phyloP scores from a whole-genome alignment of 1,139 yeast species.

The Kurtzmaniella quercitrusa region DNA sequence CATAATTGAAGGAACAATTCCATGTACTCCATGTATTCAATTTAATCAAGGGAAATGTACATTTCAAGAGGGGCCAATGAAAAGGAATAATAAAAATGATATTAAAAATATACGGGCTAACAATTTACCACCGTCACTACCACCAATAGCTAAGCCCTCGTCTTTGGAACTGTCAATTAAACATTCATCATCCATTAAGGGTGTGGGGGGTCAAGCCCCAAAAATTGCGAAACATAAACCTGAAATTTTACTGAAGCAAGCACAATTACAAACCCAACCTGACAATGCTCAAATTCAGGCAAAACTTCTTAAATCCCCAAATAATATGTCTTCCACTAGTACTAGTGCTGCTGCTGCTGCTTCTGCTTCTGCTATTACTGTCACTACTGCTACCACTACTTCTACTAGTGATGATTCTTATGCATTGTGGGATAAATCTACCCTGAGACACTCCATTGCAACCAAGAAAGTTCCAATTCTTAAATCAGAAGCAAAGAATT shows the following conservation, averaged over 20 bases:
- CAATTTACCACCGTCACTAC: no score
- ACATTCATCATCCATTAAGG: not conserved
- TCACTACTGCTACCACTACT: no score
- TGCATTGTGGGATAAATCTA: not conserved
- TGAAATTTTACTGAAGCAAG: no score
- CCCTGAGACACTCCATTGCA: not conserved
- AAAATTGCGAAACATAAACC: no score
- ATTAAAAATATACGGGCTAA: not conserved
- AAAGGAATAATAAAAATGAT: conserved; percentile 10
- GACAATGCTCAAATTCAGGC: not conserved
- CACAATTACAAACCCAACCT: no score
- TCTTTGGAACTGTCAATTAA: no score
- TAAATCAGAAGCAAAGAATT: not conserved
- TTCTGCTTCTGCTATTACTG: no score
- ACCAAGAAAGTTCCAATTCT: not conserved
- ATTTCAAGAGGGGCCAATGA: conserved; percentile 21
- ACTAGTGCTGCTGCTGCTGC: no score
- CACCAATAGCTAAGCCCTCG: no score
- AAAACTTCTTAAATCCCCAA: not conserved
- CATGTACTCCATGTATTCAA: conserved; percentile 21
- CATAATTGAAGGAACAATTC: conserved; percentile 18
- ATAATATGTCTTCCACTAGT: no score
- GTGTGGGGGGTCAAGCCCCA: not conserved
- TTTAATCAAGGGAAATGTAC: conserved; percentile 20
- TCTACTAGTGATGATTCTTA: not conserved